Conservation (phyloP, 495 filamentous ascomycete species). For the Penicillium psychrofluorescens region DNA sequence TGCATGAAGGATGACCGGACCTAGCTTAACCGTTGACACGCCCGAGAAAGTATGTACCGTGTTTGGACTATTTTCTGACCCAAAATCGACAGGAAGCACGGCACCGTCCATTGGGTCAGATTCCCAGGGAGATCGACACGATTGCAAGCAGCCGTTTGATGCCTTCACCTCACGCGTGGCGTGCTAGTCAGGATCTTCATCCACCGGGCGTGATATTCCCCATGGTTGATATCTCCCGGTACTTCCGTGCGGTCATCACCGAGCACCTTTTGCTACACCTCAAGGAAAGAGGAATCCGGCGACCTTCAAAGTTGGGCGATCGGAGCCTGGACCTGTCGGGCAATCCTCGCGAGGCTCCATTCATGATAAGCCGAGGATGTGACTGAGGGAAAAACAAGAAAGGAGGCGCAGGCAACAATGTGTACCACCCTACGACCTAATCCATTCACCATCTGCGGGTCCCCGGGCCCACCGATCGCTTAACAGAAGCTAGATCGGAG, state of each 20-base stretch:
- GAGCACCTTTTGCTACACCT: too few relatives aligned
- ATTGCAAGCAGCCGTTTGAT: conserved; percentile 39
- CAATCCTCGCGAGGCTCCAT: conserved; percentile 4
- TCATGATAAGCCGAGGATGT: not conserved
- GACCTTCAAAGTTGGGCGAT: not conserved
- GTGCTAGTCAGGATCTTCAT: conserved; percentile 40
- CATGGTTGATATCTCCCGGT: too few relatives aligned
- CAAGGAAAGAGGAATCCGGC: too few relatives aligned
- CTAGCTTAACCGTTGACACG: conserved; percentile 8
- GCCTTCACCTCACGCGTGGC: conserved; percentile 36
- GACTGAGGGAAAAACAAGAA: not conserved
- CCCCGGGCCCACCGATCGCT: too few relatives aligned
- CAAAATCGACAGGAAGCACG: conserved; percentile 1
- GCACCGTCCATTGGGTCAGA: conserved; percentile 21
- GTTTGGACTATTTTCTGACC: too few relatives aligned
- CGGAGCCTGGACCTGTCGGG: conserved; percentile 8
- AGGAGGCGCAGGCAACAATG: not conserved
- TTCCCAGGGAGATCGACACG: conserved; percentile 39
- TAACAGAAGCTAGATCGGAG: too few relatives aligned
- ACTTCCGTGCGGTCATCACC: too few relatives aligned
- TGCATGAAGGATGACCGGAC: conserved; percentile 14
- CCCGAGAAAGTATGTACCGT: too few relatives aligned
- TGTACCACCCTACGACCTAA: not conserved
- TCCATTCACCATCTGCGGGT: too few relatives aligned
- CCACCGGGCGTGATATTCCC: conserved; percentile 16